Conservation (phyloP, 148 eudicot genomes). For the Vaccinium vitisidaea region DNA sequence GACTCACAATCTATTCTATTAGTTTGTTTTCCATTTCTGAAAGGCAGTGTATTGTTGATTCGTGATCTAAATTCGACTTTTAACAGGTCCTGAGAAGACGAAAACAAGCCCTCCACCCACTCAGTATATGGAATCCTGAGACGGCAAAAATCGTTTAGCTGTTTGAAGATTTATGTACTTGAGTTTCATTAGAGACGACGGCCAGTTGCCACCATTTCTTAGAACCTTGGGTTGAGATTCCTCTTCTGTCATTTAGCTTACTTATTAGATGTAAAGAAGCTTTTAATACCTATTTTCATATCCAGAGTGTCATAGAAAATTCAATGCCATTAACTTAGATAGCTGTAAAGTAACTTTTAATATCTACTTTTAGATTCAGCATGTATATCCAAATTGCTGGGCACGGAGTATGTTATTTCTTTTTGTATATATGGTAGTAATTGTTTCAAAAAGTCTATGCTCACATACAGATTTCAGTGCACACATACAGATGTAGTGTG, state of each 20-base stretch:
- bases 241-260: slow-evolving; percentile 11
- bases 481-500: neutral
- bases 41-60: neutral
- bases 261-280: slow-evolving; percentile 3
- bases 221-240: slow-evolving; percentile 7
- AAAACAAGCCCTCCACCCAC: slow-evolving; percentile 60
- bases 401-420: neutral
- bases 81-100: slow-evolving; percentile 65
- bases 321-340: neutral
- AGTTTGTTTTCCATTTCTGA: neutral
- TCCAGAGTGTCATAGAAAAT: slow-evolving; percentile 14
- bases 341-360: too few relatives aligned
- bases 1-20: neutral
- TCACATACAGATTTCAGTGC: neutral
- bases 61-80: neutral
- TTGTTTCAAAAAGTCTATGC: neutral
- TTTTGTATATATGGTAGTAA: neutral
- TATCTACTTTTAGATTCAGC: neutral
- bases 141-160: neutral
- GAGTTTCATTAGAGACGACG: slow-evolving; percentile 8
- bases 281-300: slow-evolving; percentile 1
- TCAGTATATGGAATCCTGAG: slow-evolving; percentile 73
- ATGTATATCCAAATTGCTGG: neutral
- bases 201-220: neutral
- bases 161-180: slow-evolving; percentile 4